Evolutionary conservation across 805 yeast species (phyloP).

Genomic region (Ogataea ramenticola): DNA sequence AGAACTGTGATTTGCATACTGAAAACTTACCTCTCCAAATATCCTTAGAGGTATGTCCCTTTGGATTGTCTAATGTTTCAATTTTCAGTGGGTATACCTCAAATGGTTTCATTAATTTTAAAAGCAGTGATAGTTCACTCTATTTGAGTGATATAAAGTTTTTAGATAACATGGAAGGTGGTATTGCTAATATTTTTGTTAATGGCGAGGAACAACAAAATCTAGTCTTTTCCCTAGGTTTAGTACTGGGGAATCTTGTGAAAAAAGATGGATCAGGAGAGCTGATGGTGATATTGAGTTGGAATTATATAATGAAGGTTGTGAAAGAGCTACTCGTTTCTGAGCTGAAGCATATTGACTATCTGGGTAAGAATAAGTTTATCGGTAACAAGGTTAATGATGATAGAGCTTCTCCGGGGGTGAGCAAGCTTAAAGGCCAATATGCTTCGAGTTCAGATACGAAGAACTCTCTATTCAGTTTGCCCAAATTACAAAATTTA

Average conservation of each 20-base stretch:
- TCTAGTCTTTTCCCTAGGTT: constrained; percentile 23
- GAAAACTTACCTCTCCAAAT: constrained; percentile 5
- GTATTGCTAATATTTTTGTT: constrained; percentile 17
- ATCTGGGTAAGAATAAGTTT: neutral
- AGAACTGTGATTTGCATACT: neutral
- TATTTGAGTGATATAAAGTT: constrained; percentile 32
- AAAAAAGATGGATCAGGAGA: constrained; percentile 41
- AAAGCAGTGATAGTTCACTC: constrained; percentile 10
- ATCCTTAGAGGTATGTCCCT: constrained; percentile 16
- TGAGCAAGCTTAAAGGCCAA: neutral
- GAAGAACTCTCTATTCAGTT: neutral
- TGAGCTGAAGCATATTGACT: neutral
- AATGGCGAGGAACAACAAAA: neutral
- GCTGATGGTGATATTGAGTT: constrained; percentile 19
- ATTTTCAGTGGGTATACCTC: constrained; percentile 13
- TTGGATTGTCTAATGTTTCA: constrained; percentile 15
- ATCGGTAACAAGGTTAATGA: neutral
- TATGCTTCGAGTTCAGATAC: neutral
- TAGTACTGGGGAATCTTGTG: constrained; percentile 31
- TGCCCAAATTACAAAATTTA: neutral
- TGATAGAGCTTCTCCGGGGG: too few relatives aligned
- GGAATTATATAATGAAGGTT: constrained; percentile 7
- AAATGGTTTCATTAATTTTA: constrained; percentile 20
- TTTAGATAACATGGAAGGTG: constrained; percentile 41
- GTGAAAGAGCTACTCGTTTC: neutral